Base-by-base conservation (phyloP, 1,139 yeast genomes). In the Pneumocystis sp. region DNA sequence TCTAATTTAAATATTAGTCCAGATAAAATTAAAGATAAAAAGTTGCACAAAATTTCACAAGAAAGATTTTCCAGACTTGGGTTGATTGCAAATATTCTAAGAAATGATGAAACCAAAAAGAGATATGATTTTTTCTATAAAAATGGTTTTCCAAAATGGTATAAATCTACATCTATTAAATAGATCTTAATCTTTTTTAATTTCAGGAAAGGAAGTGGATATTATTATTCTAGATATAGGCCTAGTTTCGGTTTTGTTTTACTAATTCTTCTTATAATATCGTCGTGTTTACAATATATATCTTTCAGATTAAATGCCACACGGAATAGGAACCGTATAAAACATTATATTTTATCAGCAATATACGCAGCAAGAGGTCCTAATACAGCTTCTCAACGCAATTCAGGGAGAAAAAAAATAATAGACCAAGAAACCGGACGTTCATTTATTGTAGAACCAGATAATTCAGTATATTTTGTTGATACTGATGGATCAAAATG, bases 131-230 rank as follows among this genome's bases (percentile, higher is more conserved):
- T 85, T 75, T 93, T 89, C 76, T 78, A 87, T 66, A 79, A 82
- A 57, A 83, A 85, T 70, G 99, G 98, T 2, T 93, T 93, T 76
- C 99, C 98, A 4, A 80, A 81, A 67, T 89, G 88, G 83, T 84
- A 82, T 4, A 42, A 63, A 34, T 37, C 67, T n/a, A 40, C n/a
- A 59, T 34, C 19, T 29, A 59, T 40, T 17, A 19, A 61, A 39
- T 15, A 25, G 10, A 21, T 29, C 25, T 17, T 17, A 31, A 31
- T 31, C 6, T n/a, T 21, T 63, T 25, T 19, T 21, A 12, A 19
- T 5, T 61, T 35, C 17, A 64, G 63, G 56, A 66, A 63, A 40
- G 68, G 68, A 17, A 66, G 66, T 6, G 68, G 67, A 12, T 67
- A 67, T 42, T 64, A 64, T 45, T 67, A 67, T 62, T 64, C 66